Evolutionary conservation across 805 yeast species (phyloP).

Genomic region (Kodamaea kakaduensis): DNA sequence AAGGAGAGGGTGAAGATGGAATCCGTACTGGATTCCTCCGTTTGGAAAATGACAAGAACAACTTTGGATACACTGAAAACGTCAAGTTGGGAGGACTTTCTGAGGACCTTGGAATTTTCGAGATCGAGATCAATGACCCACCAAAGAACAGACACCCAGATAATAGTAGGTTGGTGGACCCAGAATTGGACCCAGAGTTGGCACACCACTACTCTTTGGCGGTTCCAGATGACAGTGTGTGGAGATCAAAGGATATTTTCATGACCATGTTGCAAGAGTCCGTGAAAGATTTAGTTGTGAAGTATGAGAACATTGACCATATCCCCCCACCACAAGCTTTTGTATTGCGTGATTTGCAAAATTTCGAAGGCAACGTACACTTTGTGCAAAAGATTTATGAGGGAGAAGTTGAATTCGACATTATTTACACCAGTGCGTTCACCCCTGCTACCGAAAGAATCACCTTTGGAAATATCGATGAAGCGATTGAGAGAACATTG

Average conservation of each 20-base stretch:
- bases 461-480: slow-evolving; percentile 31
- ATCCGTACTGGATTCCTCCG: slow-evolving; percentile 23
- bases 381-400: slow-evolving; percentile 70
- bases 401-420: slow-evolving; percentile 73
- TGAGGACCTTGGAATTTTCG: slow-evolving; percentile 64
- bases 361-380: slow-evolving; percentile 73
- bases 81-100: slow-evolving; percentile 45
- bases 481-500: slow-evolving; percentile 29
- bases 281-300: slow-evolving; percentile 42
- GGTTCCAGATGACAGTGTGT: slow-evolving; percentile 66
- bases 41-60: slow-evolving; percentile 21
- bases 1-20: slow-evolving; percentile 40
- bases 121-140: slow-evolving; percentile 54
- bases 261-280: slow-evolving; percentile 67
- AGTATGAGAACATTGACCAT: slow-evolving; percentile 17
- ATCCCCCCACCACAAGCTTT: slow-evolving; percentile 50
- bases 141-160: slow-evolving; percentile 42
- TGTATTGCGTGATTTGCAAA: slow-evolving; percentile 53
- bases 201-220: slow-evolving; percentile 65
- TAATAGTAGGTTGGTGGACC: slow-evolving; percentile 23
- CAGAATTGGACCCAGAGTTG: slow-evolving; percentile 51
- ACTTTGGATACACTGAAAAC: slow-evolving; percentile 33
- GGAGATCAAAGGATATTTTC: slow-evolving; percentile 79
- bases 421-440: slow-evolving; percentile 51
- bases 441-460: slow-evolving; percentile 39